Conservation (phyloP, 192 early-diverging fungal genomes). For the Geosiphon pyriformis region DNA sequence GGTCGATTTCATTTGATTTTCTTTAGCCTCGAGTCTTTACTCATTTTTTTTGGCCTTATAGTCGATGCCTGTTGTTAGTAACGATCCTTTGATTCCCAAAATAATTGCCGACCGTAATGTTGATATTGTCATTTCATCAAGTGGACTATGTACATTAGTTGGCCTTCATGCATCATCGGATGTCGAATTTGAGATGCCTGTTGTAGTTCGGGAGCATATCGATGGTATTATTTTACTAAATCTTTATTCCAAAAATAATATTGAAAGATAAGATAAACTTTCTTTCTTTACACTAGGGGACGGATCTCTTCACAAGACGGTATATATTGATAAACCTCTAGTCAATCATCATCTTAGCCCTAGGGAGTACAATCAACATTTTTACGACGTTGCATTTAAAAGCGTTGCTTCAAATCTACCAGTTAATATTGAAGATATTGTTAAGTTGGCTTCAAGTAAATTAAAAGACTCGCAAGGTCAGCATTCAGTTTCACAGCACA, state of each 20-base stretch:
- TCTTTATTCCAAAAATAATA: not conserved
- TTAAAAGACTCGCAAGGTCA: not conserved
- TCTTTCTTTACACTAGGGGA: not conserved
- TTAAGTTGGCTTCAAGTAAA: not conserved
- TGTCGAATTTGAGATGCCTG: conserved; percentile 14
- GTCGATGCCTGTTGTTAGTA: conserved; percentile 15
- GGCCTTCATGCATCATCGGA: conserved; percentile 13
- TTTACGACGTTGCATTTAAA: conserved; percentile 26
- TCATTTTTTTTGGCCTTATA: not conserved
- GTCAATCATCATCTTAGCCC: conserved; percentile 15
- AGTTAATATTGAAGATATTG: conserved; percentile 5
- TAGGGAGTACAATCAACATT: conserved; percentile 22
- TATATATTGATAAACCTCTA: conserved; percentile 28
- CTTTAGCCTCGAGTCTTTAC: not conserved
- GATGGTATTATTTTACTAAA: not conserved
- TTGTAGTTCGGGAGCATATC: not conserved
- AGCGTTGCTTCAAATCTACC: not conserved
- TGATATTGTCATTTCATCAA: conserved; percentile 21
- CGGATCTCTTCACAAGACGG: conserved; percentile 5
- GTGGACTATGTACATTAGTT: conserved; percentile 11
- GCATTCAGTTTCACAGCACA: too few relatives aligned
- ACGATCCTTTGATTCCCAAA: conserved; percentile 17
- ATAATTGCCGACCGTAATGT: conserved; percentile 14
- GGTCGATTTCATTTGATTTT: not conserved
- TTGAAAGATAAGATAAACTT: not conserved